Conservation (phyloP, 2,329 filamentous ascomycete genomes). For the Cladosporium sp. region DNA sequence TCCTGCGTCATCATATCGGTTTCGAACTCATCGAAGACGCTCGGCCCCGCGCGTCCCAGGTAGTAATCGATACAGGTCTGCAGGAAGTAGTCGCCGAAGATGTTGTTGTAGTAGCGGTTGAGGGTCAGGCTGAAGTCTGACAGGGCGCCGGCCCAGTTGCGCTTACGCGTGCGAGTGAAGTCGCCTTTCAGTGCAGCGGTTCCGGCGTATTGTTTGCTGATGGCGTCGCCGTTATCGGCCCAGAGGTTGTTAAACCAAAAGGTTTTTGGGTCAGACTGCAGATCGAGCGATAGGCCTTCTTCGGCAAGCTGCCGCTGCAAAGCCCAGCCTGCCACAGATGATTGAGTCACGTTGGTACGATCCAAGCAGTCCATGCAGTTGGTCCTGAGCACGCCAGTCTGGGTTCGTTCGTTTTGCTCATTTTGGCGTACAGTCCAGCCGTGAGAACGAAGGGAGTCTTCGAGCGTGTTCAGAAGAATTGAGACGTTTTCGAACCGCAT, state of each 20-base stretch:
- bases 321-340: conserved; percentile 76
- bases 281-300: conserved; percentile 69
- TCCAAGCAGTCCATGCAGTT: conserved; percentile 99
- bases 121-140: conserved; percentile 88
- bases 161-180: conserved; percentile 84
- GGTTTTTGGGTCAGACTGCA: conserved; percentile 70
- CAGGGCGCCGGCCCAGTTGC: conserved; percentile 83
- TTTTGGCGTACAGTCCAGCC: conserved; percentile 61
- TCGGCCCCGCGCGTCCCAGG: conserved; percentile 75
- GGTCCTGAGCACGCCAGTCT: conserved; percentile 76
- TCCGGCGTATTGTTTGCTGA: conserved; percentile 91
- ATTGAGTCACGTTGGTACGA: conserved; percentile 92
- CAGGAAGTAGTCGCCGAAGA: conserved; percentile 96
- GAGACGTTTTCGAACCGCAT: conserved; percentile 98
- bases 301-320: conserved; percentile 72
- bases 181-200: conserved; percentile 95
- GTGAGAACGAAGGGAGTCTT: conserved; percentile 59
- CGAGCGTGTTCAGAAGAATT: conserved; percentile 65
- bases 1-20: conserved; percentile 89
- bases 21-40: conserved; percentile 91
- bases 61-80: conserved; percentile 94
- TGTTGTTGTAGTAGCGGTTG: conserved; percentile 73
- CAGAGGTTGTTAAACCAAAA: conserved; percentile 94
- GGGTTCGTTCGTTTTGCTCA: conserved; percentile 40
- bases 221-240: conserved; percentile 96